phyloP scores from a whole-genome alignment of 1,139 yeast species.

The Candida sojae region DNA sequence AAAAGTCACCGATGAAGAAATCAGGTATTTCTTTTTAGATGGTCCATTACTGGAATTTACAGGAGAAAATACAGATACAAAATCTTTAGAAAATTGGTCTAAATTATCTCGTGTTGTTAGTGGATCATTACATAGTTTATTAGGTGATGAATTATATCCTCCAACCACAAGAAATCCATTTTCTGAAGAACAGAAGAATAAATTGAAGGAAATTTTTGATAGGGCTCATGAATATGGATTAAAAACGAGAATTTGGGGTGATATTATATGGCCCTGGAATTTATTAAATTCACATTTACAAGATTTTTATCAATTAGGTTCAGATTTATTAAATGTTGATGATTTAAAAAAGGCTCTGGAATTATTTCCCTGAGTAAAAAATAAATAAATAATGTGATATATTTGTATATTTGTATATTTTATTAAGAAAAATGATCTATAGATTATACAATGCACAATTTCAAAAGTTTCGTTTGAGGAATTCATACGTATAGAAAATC shows the following conservation, averaged over 20 bases:
- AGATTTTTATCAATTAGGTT: slow-evolving; percentile 28
- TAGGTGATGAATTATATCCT: slow-evolving; percentile 25
- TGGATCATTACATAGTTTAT: slow-evolving; percentile 31
- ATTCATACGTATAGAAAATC: slow-evolving; percentile 79
- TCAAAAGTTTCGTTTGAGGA: slow-evolving; percentile 47
- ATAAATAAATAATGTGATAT: background rate
- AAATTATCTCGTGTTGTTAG: slow-evolving; percentile 38
- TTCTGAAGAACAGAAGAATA: slow-evolving; percentile 20
- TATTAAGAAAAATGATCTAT: background rate
- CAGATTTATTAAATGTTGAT: slow-evolving; percentile 44
- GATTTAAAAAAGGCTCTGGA: slow-evolving; percentile 30
- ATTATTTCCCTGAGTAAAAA: slow-evolving; percentile 15
- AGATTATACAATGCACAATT: background rate
- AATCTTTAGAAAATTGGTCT: slow-evolving; percentile 22
- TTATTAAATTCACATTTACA: slow-evolving; percentile 31
- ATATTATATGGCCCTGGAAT: slow-evolving; percentile 38
- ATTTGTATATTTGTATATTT: too few relatives aligned
- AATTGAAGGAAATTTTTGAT: slow-evolving; percentile 22
- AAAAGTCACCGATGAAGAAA: slow-evolving; percentile 23
- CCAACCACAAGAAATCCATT: slow-evolving; percentile 20
- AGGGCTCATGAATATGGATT: slow-evolving; percentile 37
- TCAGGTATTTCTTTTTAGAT: slow-evolving; percentile 39
- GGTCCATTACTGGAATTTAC: slow-evolving; percentile 35
- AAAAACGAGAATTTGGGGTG: slow-evolving; percentile 49
- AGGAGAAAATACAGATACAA: slow-evolving; percentile 4